Evolutionary conservation across 1,284 basidiomycete species (phyloP).

Genomic region (Mycosarcoma mackinlayi): DNA sequence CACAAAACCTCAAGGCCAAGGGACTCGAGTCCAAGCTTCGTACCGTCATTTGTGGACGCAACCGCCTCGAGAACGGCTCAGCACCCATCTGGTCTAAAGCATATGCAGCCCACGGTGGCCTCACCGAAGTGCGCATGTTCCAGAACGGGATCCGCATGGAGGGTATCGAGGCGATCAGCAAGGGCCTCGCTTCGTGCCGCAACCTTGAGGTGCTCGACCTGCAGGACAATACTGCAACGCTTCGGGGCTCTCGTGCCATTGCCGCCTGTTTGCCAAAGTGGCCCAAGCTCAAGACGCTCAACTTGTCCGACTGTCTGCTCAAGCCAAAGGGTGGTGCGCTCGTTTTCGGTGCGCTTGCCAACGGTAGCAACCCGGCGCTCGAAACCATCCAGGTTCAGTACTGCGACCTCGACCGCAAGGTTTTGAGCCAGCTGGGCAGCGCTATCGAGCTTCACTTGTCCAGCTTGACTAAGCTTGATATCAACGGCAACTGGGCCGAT

Average conservation of each 20-base stretch:
- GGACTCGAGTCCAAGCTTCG: conserved; percentile 79
- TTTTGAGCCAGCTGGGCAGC: conserved; percentile 52
- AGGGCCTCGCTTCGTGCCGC: conserved; percentile 78
- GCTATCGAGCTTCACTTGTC: conserved; percentile 54
- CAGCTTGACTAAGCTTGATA: conserved; percentile 57
- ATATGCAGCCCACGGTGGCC: conserved; percentile 80
- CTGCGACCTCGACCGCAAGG: conserved; percentile 62
- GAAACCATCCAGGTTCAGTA: conserved; percentile 63
- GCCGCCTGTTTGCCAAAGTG: conserved; percentile 77
- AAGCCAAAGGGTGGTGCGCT: conserved; percentile 72
- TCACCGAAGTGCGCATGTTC: conserved; percentile 88
- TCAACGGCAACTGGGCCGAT: conserved; percentile 67
- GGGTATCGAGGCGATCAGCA: conserved; percentile 84
- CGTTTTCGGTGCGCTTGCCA: conserved; percentile 54
- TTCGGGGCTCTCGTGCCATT: conserved; percentile 79
- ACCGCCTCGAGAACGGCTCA: conserved; percentile 91
- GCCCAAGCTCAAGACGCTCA: conserved; percentile 80
- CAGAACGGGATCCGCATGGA: conserved; percentile 98
- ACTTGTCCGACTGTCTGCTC: conserved; percentile 91
- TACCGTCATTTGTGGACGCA: conserved; percentile 90
- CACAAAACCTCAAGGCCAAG: conserved; percentile 76
- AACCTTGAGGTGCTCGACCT: conserved; percentile 84
- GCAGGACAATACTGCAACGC: conserved; percentile 93
- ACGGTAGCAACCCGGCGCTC: conserved; percentile 55
- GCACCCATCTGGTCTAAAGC: conserved; percentile 86